Base-by-base conservation (phyloP, 2,329 filamentous ascomycete genomes). In the Neonectria sp. region DNA sequence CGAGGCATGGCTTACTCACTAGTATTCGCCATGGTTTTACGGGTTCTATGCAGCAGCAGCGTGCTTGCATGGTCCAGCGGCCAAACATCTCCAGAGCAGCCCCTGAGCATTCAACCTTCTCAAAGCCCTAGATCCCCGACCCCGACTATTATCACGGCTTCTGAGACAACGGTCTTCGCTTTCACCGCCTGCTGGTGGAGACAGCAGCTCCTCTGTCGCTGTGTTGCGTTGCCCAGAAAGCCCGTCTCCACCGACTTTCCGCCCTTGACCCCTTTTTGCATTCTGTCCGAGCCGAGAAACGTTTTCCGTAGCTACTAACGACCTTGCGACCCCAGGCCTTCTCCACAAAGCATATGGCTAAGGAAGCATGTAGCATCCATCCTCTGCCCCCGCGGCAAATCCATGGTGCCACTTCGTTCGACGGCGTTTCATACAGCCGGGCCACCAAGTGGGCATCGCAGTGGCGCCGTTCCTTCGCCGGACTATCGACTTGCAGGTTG, bases 401-500 rank as follows among this genome's bases (percentile, higher is more conserved):
- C 62, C 62, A 67, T 72, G 58, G 67, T 68, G 64, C 68, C 49
- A 74, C 71, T 64, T 57, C 51, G 53, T 64, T 66, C 60, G 68
- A 70, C 68, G 69, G 69, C 67, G 70, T 67, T 71, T 71, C 51
- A 70, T 69, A 58, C 62, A 62, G 63, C 66, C 55, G 46, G 46
- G 55, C 63, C 62, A 60, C 70, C 65, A 72, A 68, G 72, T 72
- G 72, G 69, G 65, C 68, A 63, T 65, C 48, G 69, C 68, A 68
- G 24, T 31, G 60, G 48, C 73, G 49, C 67, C 69, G 66, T 60
- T 61, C 70, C 37, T 24, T 37, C 40, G 37, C 58, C 60, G 52
- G 53, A 59, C 52, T 55, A 21, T 60, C 57, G 53, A 59, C 48
- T 63, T 60, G 62, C 55, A 58, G 51, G 43, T 56, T 35, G n/a